Conservation (phyloP, 2,329 filamentous ascomycete genomes). For the Onygena corvina region DNA sequence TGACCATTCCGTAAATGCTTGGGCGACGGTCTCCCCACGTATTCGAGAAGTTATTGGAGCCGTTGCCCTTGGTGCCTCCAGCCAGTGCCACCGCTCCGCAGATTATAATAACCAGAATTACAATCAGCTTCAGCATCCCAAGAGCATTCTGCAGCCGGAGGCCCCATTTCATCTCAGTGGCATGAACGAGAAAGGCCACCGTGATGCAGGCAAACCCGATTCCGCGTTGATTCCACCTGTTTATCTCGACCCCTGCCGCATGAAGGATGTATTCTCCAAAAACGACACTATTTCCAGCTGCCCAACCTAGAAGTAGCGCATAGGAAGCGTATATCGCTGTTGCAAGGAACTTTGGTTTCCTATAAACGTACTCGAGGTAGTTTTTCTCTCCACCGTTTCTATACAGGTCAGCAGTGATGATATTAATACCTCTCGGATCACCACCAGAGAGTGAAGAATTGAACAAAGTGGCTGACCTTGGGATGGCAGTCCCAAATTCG, state of each 20-base stretch:
- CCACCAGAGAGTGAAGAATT: neutral
- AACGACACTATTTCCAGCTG: constrained; percentile 42
- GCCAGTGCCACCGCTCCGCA: constrained; percentile 31
- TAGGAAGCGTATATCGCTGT: constrained; percentile 45
- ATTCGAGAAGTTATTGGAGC: constrained; percentile 25
- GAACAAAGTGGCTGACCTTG: constrained; percentile 23
- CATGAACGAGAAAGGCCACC: constrained; percentile 38
- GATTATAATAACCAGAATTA: constrained; percentile 38
- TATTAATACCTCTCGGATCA: neutral
- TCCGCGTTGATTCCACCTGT: constrained; percentile 40
- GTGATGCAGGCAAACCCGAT: constrained; percentile 40
- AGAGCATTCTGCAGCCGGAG: constrained; percentile 40
- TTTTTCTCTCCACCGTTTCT: constrained; percentile 43
- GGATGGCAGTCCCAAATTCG: constrained; percentile 41
- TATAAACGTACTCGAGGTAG: constrained; percentile 44
- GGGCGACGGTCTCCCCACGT: constrained; percentile 30
- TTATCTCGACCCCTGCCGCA: constrained; percentile 32
- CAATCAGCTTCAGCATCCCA: constrained; percentile 40
- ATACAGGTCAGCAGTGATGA: constrained; percentile 5
- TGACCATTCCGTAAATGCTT: constrained; percentile 41
- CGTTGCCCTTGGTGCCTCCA: constrained; percentile 27
- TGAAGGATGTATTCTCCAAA: constrained; percentile 43
- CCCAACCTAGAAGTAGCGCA: constrained; percentile 41
- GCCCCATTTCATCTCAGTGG: constrained; percentile 37
- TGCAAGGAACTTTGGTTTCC: constrained; percentile 40